A percentile compares a stretch with the other conserved stretches of the same genome.
Conservation (phyloP, 2,329 filamentous ascomycete species). For the Hymenoscyphus linearis region DNA sequence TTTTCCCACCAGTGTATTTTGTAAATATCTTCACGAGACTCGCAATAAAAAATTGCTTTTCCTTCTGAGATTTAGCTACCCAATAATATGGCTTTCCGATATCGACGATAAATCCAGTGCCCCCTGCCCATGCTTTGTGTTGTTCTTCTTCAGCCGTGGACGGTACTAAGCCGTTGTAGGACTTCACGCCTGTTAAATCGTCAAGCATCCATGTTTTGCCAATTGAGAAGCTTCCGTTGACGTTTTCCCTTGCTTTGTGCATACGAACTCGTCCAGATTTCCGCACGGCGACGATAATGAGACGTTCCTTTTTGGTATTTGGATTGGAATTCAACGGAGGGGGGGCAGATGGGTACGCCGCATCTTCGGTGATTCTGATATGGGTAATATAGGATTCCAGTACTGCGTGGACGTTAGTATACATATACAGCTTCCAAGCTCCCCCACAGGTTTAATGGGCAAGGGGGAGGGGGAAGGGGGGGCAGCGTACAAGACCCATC, state of each 20-base stretch:
- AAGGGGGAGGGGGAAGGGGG: not conserved
- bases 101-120: constrained; percentile 79
- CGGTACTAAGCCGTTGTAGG: constrained; percentile 62
- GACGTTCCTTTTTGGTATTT: constrained; percentile 76
- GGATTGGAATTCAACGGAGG: constrained; percentile 72
- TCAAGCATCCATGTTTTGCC: constrained; percentile 98
- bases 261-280: constrained; percentile 89
- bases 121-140: constrained; percentile 70
- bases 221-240: constrained; percentile 90
- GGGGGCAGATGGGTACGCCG: constrained; percentile 73
- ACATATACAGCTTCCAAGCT: not conserved
- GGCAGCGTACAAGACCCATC: constrained; percentile 69
- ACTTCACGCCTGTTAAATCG: constrained; percentile 78
- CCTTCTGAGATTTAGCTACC: constrained; percentile 87
- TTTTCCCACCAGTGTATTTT: constrained; percentile 87
- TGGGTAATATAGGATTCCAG: constrained; percentile 97
- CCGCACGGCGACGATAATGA: constrained; percentile 89
- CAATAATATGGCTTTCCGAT: constrained; percentile 96
- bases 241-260: constrained; percentile 95
- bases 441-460: not conserved
- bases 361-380: constrained; percentile 85
- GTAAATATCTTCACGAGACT: constrained; percentile 93
- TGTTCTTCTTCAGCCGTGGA: constrained; percentile 55
- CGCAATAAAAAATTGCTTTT: constrained; percentile 98
- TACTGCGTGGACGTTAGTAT: constrained; percentile 41